A percentile compares a stretch with the other conserved stretches of the same genome.
Conservation (phyloP, 2,329 filamentous ascomycete genomes). For the Trichoderma harzianum region DNA sequence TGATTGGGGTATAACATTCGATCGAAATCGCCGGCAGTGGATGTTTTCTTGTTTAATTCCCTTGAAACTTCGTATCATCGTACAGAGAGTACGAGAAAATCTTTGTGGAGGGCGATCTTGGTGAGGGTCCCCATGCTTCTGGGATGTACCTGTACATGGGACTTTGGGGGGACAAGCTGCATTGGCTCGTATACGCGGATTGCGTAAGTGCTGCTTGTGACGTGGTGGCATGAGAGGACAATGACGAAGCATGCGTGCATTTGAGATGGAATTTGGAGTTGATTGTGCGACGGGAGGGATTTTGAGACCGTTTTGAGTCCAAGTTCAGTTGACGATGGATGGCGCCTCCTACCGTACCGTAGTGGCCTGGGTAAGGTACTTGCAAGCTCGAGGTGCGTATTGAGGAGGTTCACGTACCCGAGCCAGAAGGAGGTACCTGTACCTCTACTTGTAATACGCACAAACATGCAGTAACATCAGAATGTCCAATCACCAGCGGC, state of each 20-base stretch:
- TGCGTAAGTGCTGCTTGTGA: not conserved
- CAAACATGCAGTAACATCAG: not conserved
- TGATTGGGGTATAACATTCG: not conserved
- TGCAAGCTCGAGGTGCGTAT: not conserved
- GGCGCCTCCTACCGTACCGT: not conserved
- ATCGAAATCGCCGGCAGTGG: not conserved
- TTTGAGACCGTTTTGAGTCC: not conserved
- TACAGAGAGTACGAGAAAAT: not conserved
- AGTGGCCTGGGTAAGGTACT: not conserved
- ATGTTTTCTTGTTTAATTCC: not conserved
- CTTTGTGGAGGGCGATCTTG: not conserved
- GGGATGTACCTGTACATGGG: not conserved
- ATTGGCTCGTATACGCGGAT: slow-evolving; percentile 2
- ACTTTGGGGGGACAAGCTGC: not conserved
- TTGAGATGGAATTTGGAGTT: not conserved
- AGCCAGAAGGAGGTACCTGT: not conserved
- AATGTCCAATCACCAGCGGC: not conserved
- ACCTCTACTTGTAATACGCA: no score
- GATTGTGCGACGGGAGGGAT: not conserved
- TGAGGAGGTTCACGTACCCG: not conserved
- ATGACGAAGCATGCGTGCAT: not conserved
- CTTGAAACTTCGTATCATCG: slow-evolving; percentile 2
- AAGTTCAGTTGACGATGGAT: not conserved
- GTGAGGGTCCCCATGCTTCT: not conserved
- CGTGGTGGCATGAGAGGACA: not conserved